phyloP scores from a whole-genome alignment of 441 rosid genomes.

The Isatis lusitanica region DNA sequence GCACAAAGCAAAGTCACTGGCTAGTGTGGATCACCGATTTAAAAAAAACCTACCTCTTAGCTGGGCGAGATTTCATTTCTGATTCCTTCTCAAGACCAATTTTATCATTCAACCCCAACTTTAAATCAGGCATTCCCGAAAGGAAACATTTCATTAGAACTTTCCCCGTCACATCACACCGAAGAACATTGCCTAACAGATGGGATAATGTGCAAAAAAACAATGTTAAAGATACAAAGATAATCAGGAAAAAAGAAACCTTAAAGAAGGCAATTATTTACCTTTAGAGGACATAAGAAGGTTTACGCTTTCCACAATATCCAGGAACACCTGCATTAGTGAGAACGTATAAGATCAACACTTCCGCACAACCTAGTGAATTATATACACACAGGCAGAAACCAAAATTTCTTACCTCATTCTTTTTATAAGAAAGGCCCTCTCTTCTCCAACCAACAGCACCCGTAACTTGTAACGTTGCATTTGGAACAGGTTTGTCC shows the following conservation, averaged over 20 bases:
- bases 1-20: constrained; percentile 13
- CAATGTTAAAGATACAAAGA: not conserved
- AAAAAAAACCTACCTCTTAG: constrained; percentile 69
- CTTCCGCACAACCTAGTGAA: not conserved
- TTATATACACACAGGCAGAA: not conserved
- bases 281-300: constrained; percentile 99
- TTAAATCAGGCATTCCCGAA: constrained; percentile 99
- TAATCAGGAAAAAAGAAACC: not conserved
- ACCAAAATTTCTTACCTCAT: constrained; percentile 59
- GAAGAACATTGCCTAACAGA: constrained; percentile 78
- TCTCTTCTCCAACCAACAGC: constrained; percentile 99
- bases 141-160: constrained; percentile 98
- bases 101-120: constrained; percentile 97
- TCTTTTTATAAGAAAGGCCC: constrained; percentile 93
- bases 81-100: constrained; percentile 99
- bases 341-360: constrained; percentile 4
- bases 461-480: constrained; percentile 98
- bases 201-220: constrained; percentile 25
- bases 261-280: constrained; percentile 15
- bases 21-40: not conserved
- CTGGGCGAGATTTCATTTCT: constrained; percentile 89
- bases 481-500: constrained; percentile 95
- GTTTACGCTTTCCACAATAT: constrained; percentile 96
- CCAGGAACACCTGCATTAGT: constrained; percentile 78
- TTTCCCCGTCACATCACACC: constrained; percentile 98